These are phyloP conservation scores for Linum tenue DNA, from an alignment of 345 rosid species.

Conservation along the genomic window DNA sequence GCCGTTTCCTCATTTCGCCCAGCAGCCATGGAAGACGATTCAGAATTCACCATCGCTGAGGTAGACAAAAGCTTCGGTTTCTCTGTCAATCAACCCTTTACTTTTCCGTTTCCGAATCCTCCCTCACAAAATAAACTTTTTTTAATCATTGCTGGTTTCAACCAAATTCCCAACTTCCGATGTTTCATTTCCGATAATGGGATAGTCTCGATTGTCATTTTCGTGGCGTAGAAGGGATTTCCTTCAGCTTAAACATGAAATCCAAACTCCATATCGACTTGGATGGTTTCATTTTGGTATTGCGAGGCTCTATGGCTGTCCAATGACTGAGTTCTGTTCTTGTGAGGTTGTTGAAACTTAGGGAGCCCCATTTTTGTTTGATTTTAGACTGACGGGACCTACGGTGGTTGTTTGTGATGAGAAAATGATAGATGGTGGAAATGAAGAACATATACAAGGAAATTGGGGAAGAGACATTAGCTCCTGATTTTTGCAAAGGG, in stretches of 20 bases:
- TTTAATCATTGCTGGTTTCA: not conserved
- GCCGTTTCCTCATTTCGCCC: not conserved
- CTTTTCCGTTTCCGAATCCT: not conserved
- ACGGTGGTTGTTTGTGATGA: not conserved
- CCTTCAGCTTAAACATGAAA: conserved; percentile 1
- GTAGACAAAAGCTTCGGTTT: not conserved
- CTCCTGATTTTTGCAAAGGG: conserved; percentile 43
- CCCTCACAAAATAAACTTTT: not conserved
- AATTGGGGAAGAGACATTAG: conserved; percentile 41
- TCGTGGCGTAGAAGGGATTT: conserved; percentile 1
- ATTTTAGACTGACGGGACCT: not conserved
- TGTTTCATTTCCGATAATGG: not conserved
- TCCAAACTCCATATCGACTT: too few species aligned
- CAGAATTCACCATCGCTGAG: conserved; percentile 22
- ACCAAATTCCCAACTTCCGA: not conserved
- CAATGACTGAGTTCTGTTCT: not conserved
- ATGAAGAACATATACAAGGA: conserved; percentile 66
- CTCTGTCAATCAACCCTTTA: not conserved
- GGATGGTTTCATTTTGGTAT: too few species aligned
- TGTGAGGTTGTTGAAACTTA: not conserved
- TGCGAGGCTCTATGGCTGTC: too few species aligned
- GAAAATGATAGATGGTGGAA: conserved; percentile 42
- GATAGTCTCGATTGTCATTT: not conserved
- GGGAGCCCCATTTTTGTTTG: not conserved
- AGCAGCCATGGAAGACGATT: conserved; percentile 6